Evolutionary conservation across 768 basidiomycete genomes (phyloP), one percentile per base, ranked within the genome.

Genomic region (Dentipellis sp.): DNA sequence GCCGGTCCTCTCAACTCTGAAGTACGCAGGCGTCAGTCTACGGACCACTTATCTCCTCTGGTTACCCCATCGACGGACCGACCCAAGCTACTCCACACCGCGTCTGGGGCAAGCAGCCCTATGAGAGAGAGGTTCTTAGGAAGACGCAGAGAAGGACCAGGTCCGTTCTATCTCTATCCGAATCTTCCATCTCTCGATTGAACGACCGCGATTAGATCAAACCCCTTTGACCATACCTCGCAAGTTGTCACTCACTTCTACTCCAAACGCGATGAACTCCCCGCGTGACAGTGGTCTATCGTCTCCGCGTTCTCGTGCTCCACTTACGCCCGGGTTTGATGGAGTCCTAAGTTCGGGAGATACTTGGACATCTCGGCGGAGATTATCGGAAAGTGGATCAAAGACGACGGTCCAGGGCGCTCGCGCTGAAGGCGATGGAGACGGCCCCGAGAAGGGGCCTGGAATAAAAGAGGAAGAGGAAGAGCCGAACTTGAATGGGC

Each of bases 1-100:
- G 74, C 87, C 61, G 84, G 87, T 63, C 68, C 86, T 55, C 76
- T 94, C 63, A 94, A 94, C 73, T 92, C 92, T 57, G 89, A 92
- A 64, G 76, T 88, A 66, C 91, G 90, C 70, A 83, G 86, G 62
- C 89, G 91, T 60, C 89, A 88, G 70, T 88, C 89, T 50, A 81
- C 74, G 53, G 89, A 91, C 72, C 78, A 80, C 62, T 74, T 86
- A 59, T 82, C 82, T 12, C 76, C 85, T 22, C 71, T 85, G 54
- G 72, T 75, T 58, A 78, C 78, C 2, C 74, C 79, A 34, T 69
- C 79, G 40, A 63, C 73, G 11, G 88, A 89, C 52, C 74, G 87
- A 60, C 74, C 80, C 47, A 80, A 87, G 64, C 64, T 80, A 53
- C 73, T 70, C 59, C 80, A 83, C 65, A 69, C 72, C 59, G 72